phyloP scores from a whole-genome alignment of 2,329 filamentous ascomycete species.

The Nothopassalora personata region DNA sequence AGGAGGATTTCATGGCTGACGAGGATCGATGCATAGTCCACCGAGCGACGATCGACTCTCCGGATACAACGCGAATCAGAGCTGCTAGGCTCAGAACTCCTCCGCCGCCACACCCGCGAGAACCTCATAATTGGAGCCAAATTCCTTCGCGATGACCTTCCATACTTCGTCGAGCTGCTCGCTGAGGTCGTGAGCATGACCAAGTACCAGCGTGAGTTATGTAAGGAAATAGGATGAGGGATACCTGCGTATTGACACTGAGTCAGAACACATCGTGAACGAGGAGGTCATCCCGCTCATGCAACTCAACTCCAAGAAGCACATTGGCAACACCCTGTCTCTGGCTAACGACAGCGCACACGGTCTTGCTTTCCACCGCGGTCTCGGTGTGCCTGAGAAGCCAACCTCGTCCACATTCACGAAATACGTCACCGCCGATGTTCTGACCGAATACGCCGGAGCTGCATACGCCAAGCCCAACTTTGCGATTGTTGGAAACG shows the following conservation, averaged over 20 bases:
- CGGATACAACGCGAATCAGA: slow-evolving; percentile 93
- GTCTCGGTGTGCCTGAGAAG: slow-evolving; percentile 74
- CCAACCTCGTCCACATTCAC: slow-evolving; percentile 65
- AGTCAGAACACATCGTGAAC: slow-evolving; percentile 75
- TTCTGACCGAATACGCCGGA: slow-evolving; percentile 69
- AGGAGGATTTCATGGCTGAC: slow-evolving; percentile 15
- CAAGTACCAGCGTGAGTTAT: slow-evolving; percentile 64
- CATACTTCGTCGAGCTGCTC: slow-evolving; percentile 94
- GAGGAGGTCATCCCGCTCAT: slow-evolving; percentile 80
- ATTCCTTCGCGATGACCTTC: slow-evolving; percentile 92
- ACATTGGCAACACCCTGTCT: slow-evolving; percentile 57
- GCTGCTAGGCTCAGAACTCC: slow-evolving; percentile 86
- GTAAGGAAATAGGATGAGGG: slow-evolving; percentile 1
- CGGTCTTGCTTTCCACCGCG: slow-evolving; percentile 83
- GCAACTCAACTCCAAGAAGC: slow-evolving; percentile 68
- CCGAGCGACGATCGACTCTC: slow-evolving; percentile 78
- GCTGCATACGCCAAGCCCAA: slow-evolving; percentile 83
- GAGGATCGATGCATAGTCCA: slow-evolving; percentile 56
- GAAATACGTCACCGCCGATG: slow-evolving; percentile 74
- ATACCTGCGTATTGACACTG: slow-evolving; percentile 19
- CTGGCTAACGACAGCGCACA: slow-evolving; percentile 84
- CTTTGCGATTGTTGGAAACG: slow-evolving; percentile 86
- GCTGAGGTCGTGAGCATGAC: slow-evolving; percentile 85
- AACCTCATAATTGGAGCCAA: slow-evolving; percentile 86
- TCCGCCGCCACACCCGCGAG: slow-evolving; percentile 84